Base-by-base conservation (phyloP, 768 basidiomycete species). In the Termitomyces sp. region DNA sequence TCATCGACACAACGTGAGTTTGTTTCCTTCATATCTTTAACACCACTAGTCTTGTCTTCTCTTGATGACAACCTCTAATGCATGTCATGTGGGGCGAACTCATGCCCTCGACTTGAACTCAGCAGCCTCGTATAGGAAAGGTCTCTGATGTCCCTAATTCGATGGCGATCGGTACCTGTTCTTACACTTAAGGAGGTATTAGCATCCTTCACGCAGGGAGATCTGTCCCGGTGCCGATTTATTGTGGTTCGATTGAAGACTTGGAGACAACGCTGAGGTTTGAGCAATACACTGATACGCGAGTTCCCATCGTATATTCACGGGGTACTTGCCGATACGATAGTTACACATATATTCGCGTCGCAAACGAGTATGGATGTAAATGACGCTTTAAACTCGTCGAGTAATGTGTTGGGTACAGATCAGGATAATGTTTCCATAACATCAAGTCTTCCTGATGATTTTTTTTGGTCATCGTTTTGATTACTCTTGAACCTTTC, bases 1-100 rank as follows among this genome's bases (percentile, higher is more conserved):
- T 41, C 24, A 41, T 48, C 42, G 33, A 34, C 36, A 57, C 55
- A 57, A 53, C 20, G 36, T 37, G 52, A 34, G 44, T 18, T 20
- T 18, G n/a, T 58, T 22, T 12, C 46, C 22, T n/a, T 7, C 20
- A 33, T 30, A 52, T 49, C 13, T 44, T 34, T 12, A 47, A 54
- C 54, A 42, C 44, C 57, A 58, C 52, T 44, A 33, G 47, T 41
- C 44, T 53, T 27, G 45, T 58, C 46, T 53, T 44, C 20, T 20
- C 34, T 8, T 52, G 50, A 42, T 54, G 18, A 20, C 30, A 57
- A 6, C 24, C 45, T 39, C 44, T 11, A 8, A 33, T 33, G n/a
- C 6, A 6, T 37, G 50, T 58, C 41, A 58, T 51, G 49, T 46
- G 42, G 39, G 39, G 53, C 8, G 39, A 53, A 53, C 52, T 5